These are phyloP conservation scores for Asclepias syriaca DNA, from an alignment of 257 asterid genomes.

Conservation along the genomic window DNA sequence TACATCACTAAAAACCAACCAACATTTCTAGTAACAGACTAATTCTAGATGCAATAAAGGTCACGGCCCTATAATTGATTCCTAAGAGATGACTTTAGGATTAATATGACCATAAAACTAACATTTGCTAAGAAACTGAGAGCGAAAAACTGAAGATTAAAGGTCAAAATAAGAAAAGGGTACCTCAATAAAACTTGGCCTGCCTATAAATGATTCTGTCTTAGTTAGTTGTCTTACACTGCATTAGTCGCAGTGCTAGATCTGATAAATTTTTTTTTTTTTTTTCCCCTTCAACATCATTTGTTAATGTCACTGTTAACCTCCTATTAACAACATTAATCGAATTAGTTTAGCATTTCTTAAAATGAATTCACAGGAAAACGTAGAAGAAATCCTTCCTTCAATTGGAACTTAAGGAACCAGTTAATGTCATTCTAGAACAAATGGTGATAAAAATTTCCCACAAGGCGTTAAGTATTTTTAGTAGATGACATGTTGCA, in stretches of 20 bases:
- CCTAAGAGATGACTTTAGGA: slow-evolving; percentile 14
- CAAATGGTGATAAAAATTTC: background rate
- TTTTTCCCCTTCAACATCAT: background rate
- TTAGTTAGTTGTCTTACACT: background rate
- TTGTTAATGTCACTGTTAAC: background rate
- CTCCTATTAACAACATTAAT: background rate
- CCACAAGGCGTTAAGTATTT: background rate
- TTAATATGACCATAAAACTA: slow-evolving; percentile 9
- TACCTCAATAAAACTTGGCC: background rate
- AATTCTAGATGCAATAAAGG: background rate
- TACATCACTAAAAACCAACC: background rate
- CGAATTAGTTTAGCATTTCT: background rate
- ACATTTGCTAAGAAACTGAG: background rate
- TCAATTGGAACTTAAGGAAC: background rate
- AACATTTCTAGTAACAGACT: background rate
- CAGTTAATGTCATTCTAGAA: background rate
- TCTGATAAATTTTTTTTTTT: background rate
- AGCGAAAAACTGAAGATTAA: background rate
- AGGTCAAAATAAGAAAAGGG: background rate
- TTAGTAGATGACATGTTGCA: background rate
- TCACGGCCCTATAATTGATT: slow-evolving; percentile 16
- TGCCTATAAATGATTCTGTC: background rate
- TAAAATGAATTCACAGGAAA: background rate
- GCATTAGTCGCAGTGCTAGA: background rate
- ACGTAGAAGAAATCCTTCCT: too few relatives aligned